Conservation (phyloP, 148 eudicot species). For the Rhododendron griersonianum region DNA sequence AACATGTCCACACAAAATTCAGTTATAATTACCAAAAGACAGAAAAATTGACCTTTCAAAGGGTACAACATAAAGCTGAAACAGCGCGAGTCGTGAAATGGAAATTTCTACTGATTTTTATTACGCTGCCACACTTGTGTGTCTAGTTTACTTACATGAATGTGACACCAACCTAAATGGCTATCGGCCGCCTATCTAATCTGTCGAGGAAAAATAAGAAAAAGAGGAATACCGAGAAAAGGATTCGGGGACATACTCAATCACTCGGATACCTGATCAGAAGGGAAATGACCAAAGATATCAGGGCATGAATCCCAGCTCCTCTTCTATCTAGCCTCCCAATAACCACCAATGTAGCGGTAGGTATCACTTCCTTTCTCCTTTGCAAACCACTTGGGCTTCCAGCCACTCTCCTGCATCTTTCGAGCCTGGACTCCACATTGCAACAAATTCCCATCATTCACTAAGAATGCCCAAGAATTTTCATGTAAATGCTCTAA, state of each 20-base stretch:
- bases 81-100: not conserved
- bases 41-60: not conserved
- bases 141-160: not conserved
- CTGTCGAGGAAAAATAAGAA: not conserved
- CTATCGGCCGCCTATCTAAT: conserved; percentile 3
- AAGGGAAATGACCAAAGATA: conserved; percentile 71
- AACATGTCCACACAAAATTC: not conserved
- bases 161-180: not conserved
- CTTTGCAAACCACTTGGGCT: conserved; percentile 78
- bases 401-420: conserved; percentile 90
- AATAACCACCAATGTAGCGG: conserved; percentile 73
- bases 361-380: conserved; percentile 54
- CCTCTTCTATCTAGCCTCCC: conserved; percentile 73
- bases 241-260: not conserved
- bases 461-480: not conserved
- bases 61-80: not conserved
- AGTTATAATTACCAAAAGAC: not conserved
- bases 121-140: not conserved
- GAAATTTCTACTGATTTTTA: not conserved
- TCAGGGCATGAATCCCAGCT: conserved; percentile 82
- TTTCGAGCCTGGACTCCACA: conserved; percentile 47
- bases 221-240: not conserved
- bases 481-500: not conserved
- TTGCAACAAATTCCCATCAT: not conserved
- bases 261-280: conserved; percentile 51